Conservation (phyloP, 2,329 filamentous ascomycete genomes). For the Cordyceps tenuipes region DNA sequence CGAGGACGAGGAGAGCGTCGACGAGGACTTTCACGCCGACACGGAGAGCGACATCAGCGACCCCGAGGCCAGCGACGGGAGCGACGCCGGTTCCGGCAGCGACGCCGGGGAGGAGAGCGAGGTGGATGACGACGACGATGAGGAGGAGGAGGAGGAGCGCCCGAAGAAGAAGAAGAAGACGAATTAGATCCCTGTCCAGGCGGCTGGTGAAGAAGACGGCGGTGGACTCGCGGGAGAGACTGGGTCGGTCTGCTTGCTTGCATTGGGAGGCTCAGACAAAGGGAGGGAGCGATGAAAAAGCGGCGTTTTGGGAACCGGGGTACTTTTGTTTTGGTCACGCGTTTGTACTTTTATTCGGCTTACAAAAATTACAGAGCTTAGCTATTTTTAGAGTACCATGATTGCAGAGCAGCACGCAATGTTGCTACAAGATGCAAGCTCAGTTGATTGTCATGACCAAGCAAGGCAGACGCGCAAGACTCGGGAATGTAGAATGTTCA, state of each 20-base stretch:
- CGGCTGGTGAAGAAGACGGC: not conserved
- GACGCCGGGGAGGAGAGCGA: slow-evolving; percentile 39
- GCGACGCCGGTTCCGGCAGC: slow-evolving; percentile 51
- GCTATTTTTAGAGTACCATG: not conserved
- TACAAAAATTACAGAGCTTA: not conserved
- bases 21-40: slow-evolving; percentile 91
- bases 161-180: slow-evolving; percentile 45
- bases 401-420: not conserved
- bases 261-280: not conserved
- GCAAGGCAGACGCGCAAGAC: not conserved
- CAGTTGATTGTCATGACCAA: not conserved
- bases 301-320: not conserved
- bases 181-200: slow-evolving; percentile 15
- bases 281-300: not conserved
- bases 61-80: slow-evolving; percentile 82
- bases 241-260: not conserved
- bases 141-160: slow-evolving; percentile 37
- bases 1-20: slow-evolving; percentile 89
- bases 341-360: not conserved
- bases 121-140: slow-evolving; percentile 35
- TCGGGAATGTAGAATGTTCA: too few species aligned
- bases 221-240: not conserved
- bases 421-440: not conserved
- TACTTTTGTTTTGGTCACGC: not conserved
- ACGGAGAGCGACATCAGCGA: slow-evolving; percentile 94